Conservation (phyloP, 257 asterid genomes). For the Agastache rugosa region DNA sequence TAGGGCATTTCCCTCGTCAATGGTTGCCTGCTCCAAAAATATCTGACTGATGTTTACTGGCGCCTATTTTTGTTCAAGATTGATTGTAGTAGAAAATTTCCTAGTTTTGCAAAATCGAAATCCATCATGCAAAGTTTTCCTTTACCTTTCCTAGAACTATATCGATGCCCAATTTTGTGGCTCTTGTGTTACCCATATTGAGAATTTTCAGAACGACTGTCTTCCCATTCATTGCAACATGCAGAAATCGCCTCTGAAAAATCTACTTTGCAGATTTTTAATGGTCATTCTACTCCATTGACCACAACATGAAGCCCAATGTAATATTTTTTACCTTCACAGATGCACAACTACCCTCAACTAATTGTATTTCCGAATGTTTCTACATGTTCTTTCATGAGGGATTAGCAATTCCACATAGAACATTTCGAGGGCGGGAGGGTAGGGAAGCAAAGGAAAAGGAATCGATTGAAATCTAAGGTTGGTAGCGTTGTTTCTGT, state of each 20-base stretch:
- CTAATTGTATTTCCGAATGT: conserved; percentile 1
- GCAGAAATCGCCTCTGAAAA: background rate
- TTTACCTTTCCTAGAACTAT: background rate
- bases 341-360: background rate
- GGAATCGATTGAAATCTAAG: background rate
- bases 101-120: background rate
- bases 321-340: background rate
- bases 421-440: background rate
- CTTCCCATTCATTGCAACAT: background rate
- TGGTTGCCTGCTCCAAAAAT: background rate
- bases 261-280: background rate
- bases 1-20: background rate
- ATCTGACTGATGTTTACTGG: background rate
- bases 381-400: background rate
- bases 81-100: background rate
- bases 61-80: background rate
- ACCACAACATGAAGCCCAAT: background rate
- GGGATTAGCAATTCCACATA: background rate
- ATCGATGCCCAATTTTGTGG: background rate
- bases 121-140: background rate
- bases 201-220: background rate
- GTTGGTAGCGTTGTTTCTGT: background rate
- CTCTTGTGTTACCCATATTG: background rate
- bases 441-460: background rate
- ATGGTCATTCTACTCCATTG: background rate